Base-by-base conservation (phyloP, 306 rosid genomes). In the Medicago arabica region DNA sequence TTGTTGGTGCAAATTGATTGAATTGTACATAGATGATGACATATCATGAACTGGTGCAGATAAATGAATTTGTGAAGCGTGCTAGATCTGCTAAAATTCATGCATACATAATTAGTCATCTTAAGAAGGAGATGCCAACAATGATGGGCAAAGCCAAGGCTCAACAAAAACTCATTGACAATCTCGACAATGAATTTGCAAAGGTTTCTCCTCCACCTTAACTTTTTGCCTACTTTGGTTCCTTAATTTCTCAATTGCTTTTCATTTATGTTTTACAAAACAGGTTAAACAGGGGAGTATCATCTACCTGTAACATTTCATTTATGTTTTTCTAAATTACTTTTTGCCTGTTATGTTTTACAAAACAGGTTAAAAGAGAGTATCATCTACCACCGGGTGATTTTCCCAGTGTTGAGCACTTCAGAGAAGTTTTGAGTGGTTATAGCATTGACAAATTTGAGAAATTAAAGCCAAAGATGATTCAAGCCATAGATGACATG, bases 31-130 rank as follows among this genome's bases (percentile, higher is more conserved):
- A n/a, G 17, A 53, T 15, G 6, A 50, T 13, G 21, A 39, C 11
- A 68, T 3, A 49, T n/a, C 16, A 36, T 10, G 41, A 1, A 82
- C 67, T 76, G 62, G 6, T 66, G 51, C 89, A 96, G 99, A 96
- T 96, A 81, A 92, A 96, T 76, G 98, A 96, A 79, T 96, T 89
- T 75, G 99, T 96, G 18, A 96, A 96, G 67, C 93, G 98, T 53
- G 98, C 99, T 7, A 86, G 99, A 88, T 93, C 97, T 49, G 99
- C 96, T 15, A 96, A 96, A 85, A 92, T 92, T 47, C 99, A 96
- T 71, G 98, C 99, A 46, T 85, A 90, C 76, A 96, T 96, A 10
- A 86, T 96, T 50, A 88, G 97, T 50, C 99, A 96, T 78, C 95
- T 96, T 4, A 89, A 80, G 84, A 92, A 88, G 84, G 97, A 92